Evolutionary conservation across 768 basidiomycete genomes (phyloP).

Genomic region (Clathrus columnatus): DNA sequence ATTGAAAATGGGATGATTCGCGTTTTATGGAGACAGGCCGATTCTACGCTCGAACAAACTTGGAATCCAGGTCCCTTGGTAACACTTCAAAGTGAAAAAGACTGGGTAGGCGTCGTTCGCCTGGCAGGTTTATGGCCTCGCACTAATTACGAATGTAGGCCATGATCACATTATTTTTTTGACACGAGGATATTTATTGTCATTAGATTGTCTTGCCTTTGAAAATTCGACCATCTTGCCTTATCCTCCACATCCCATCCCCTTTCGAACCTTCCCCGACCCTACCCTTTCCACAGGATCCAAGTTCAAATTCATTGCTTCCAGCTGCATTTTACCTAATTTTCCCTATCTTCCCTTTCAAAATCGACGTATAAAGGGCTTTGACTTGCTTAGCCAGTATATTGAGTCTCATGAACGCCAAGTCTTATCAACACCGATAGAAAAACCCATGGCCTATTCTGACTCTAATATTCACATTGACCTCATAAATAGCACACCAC

Average conservation of each 20-base stretch:
- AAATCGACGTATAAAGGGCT: constrained; percentile 48
- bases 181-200: constrained; percentile 1
- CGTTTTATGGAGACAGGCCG: constrained; percentile 34
- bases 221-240: constrained; percentile 37
- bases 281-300: constrained; percentile 42
- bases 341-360: constrained; percentile 61
- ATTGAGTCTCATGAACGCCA: constrained; percentile 26
- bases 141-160: constrained; percentile 63
- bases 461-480: not conserved
- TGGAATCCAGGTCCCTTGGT: constrained; percentile 53
- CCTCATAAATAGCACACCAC: not conserved
- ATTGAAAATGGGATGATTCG: constrained; percentile 21
- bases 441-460: not conserved
- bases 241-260: constrained; percentile 42
- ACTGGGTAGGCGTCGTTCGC: constrained; percentile 51
- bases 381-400: constrained; percentile 53
- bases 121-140: constrained; percentile 57
- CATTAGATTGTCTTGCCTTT: constrained; percentile 34
- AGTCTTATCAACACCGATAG: not conserved
- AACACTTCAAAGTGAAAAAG: constrained; percentile 33
- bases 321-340: constrained; percentile 61
- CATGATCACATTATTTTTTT: constrained; percentile 7
- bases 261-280: constrained; percentile 71
- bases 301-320: constrained; percentile 60
- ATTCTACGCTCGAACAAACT: constrained; percentile 18